Base-by-base conservation (phyloP, 768 basidiomycete species). In the Termitomyces sp. region DNA sequence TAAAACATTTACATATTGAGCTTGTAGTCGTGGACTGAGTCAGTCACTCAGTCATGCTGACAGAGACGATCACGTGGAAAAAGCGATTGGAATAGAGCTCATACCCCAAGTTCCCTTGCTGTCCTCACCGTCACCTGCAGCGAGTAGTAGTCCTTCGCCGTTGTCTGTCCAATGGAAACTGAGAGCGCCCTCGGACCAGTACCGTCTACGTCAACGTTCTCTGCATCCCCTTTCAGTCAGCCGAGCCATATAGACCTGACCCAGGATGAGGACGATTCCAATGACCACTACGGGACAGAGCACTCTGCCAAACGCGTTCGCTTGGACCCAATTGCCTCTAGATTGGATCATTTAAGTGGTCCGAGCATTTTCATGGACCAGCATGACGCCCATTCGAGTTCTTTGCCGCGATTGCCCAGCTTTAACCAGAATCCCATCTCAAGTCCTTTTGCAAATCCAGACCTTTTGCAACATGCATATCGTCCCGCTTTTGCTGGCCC, bases 241-340 rank as follows among this genome's bases (percentile, higher is more conserved):
- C 43, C 53, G 32, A 59, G 45, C 39, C 63, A 62, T 43, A 89
- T 89, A 68, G 88, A 89, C 75, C 77, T 89, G 59, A 89, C 86
- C 25, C 72, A 75, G 59, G 87, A 86, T 70, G 86, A 88, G 69
- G 85, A 86, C 64, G 81, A 81, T 63, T 69, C 73, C 64, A 73
- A 74, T 57, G 68, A 66, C 61, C 61, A 71, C 60, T 66, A 71
- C 62, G 65, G 68, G 58, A 61, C 66, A 30, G 56, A 69, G 23
- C 66, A 73, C 67, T 68, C 64, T 58, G 65, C 73, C 58, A 81
- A 80, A 68, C 75, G 78, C 54, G 68, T 68, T 41, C 75, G 78
- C 54, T 71, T 72, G 42, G 78, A 79, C 27, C 34, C 58, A 14
- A 58, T 64, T 2, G 52, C 61, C 19, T 53, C 57, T 27, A 58